Evolutionary conservation across 805 yeast species (phyloP), one percentile per base, ranked within the genome.

Genomic region (Teunomyces kruisii): DNA sequence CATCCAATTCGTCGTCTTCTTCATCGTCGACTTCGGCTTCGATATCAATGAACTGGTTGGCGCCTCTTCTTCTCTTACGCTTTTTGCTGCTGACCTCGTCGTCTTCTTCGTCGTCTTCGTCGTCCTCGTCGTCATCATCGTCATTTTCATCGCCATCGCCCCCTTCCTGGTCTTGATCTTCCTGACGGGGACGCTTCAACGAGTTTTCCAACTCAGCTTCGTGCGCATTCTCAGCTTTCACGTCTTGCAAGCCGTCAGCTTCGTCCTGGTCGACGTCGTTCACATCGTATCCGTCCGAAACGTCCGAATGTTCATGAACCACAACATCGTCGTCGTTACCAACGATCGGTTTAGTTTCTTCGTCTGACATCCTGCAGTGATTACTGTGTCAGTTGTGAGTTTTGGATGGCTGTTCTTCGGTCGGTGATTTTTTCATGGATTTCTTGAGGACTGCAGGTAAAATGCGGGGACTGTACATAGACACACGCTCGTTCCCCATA

Each of bases 11-110:
- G 35, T 86, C 95, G 53, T 92, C 98, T 44, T 94, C 98, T 54
- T 94, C 98, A 49, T 92, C 98, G 65, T 92, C 96, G 46, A 94
- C 99, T 65, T 92, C 98, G 48, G 97, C 99, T 74, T 94, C 98
- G 44, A 94, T 96, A 87, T 94, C 99, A 68, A 94, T 77, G 66
- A 90, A 94, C 74, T 86, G 91, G 65, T 92, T 92, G 72, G 76
- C 77, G 41, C 70, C 61, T 58, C 79, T 69, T 59, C 76, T 70
- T 50, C 72, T 76, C 47, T 70, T 70, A 40, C 70, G 67, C 37
- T 76, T 72, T 24, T 45, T 74, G n/a, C 68, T 66, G 5, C 72
- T 78, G 4, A 69, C 75, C 10, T 77, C 85, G 1, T 78, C 87
- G 2, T 68, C 74, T 1, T 65, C 75, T 0, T 64, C 75, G 1